Evolutionary conservation across 2,329 filamentous ascomycete species (phyloP).

Genomic region (Orbilia oligospora): DNA sequence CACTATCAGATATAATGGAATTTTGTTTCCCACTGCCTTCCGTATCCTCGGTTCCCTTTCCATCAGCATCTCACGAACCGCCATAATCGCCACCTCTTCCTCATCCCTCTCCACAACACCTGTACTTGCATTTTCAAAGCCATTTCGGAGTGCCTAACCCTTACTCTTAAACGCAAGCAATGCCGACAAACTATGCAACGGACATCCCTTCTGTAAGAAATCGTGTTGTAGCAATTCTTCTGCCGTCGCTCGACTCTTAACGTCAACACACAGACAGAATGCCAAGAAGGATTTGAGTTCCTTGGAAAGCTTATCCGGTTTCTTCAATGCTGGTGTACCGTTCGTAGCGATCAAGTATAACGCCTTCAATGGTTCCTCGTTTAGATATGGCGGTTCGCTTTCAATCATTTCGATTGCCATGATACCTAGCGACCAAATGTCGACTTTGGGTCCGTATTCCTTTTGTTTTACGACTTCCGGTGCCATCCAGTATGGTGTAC

Average conservation of each 20-base stretch:
- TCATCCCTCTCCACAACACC: not conserved
- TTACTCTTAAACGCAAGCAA: constrained; percentile 84
- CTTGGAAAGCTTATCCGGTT: constrained; percentile 97
- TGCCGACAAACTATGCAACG: constrained; percentile 84
- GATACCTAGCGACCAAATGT: constrained; percentile 98
- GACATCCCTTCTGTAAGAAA: constrained; percentile 93
- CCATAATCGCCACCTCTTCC: not conserved
- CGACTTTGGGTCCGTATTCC: constrained; percentile 97
- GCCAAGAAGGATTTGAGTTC: constrained; percentile 97
- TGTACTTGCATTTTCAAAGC: not conserved
- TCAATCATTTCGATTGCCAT: constrained; percentile 99
- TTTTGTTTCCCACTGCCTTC: not conserved
- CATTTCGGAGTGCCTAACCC: constrained; percentile 32
- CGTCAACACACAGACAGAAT: constrained; percentile 95
- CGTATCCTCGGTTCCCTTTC: not conserved
- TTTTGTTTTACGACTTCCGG: constrained; percentile 99
- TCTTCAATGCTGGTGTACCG: constrained; percentile 95
- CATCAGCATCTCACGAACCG: not conserved
- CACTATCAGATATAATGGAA: not conserved
- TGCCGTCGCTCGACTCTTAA: constrained; percentile 92
- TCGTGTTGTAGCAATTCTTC: constrained; percentile 91
- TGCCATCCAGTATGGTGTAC: constrained; percentile 99
- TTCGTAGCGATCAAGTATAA: constrained; percentile 98
- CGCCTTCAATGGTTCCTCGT: constrained; percentile 97
- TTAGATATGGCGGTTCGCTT: constrained; percentile 96